Conservation (phyloP, 2,329 filamentous ascomycete species). For the Coniochaeta prunicola region DNA sequence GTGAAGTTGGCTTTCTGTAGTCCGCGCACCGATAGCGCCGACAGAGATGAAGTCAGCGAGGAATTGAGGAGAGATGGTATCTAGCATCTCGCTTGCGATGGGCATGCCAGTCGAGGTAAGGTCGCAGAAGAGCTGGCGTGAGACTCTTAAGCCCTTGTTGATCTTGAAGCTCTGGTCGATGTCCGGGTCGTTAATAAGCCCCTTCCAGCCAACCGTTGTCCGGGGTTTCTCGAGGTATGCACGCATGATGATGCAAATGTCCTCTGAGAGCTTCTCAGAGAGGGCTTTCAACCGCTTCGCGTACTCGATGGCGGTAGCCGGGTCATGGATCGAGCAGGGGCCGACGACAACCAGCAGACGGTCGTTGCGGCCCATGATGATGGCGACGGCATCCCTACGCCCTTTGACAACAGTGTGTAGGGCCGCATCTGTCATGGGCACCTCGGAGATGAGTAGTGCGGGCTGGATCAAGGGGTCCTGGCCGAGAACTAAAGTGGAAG, state of each 20-base stretch:
- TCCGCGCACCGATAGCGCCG: slow-evolving; percentile 90
- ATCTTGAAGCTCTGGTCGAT: slow-evolving; percentile 97
- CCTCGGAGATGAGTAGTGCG: slow-evolving; percentile 77
- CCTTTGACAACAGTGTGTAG: slow-evolving; percentile 65
- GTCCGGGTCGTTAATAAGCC: slow-evolving; percentile 96
- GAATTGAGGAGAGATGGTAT: slow-evolving; percentile 98
- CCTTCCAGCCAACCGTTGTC: slow-evolving; percentile 98
- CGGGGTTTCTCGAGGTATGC: slow-evolving; percentile 98
- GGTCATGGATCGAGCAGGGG: slow-evolving; percentile 96
- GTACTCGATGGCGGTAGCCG: slow-evolving; percentile 81
- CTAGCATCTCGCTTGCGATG: slow-evolving; percentile 96
- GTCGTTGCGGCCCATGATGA: slow-evolving; percentile 74
- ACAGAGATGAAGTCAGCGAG: slow-evolving; percentile 92
- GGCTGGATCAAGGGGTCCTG: slow-evolving; percentile 92
- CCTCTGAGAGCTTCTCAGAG: slow-evolving; percentile 70
- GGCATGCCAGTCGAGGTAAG: slow-evolving; percentile 83
- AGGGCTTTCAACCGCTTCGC: slow-evolving; percentile 69
- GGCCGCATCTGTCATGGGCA: slow-evolving; percentile 60
- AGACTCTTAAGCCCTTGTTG: slow-evolving; percentile 93
- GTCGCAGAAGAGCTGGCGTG: slow-evolving; percentile 89
- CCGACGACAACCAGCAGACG: slow-evolving; percentile 91
- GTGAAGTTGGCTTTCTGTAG: slow-evolving; percentile 94
- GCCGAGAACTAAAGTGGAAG: slow-evolving; percentile 61
- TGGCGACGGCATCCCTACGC: slow-evolving; percentile 60
- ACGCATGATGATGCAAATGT: slow-evolving; percentile 92